These are phyloP conservation scores for Tricholoma hemisulphureum DNA, from an alignment of 768 basidiomycete genomes.

Conservation along the genomic window DNA sequence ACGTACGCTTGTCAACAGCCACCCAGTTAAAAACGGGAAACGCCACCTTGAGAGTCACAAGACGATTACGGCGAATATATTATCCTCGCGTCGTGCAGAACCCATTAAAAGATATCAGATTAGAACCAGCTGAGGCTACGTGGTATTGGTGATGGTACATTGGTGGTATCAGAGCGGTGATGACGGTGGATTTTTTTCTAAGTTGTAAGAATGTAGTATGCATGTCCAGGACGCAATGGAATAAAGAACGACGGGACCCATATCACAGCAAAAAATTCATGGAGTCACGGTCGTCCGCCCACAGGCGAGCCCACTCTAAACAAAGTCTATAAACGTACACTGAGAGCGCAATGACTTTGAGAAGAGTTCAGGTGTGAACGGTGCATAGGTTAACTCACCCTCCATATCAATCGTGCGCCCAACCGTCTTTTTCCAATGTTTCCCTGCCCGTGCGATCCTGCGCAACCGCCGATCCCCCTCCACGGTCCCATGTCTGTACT, in stretches of 20 bases:
- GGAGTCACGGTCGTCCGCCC: constrained; percentile 78
- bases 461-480: constrained; percentile 74
- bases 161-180: background rate
- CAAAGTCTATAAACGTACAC: constrained; percentile 86
- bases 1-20: too few relatives aligned
- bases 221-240: background rate
- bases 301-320: constrained; percentile 84
- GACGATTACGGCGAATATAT: too few relatives aligned
- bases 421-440: constrained; percentile 85
- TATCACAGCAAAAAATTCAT: constrained; percentile 43
- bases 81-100: background rate
- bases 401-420: constrained; percentile 90
- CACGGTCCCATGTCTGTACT: constrained; percentile 33
- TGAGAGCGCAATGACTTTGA: constrained; percentile 28
- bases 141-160: background rate
- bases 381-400: constrained; percentile 47
- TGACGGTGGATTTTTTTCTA: background rate
- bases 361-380: background rate
- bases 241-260: background rate
- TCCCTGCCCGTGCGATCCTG: constrained; percentile 88
- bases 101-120: background rate
- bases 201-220: background rate
- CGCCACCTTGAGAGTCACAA: too few relatives aligned
- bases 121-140: background rate
- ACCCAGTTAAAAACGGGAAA: too few relatives aligned